phyloP scores from a whole-genome alignment of 2,329 filamentous ascomycete genomes.

The Aquanectria penicillioides region DNA sequence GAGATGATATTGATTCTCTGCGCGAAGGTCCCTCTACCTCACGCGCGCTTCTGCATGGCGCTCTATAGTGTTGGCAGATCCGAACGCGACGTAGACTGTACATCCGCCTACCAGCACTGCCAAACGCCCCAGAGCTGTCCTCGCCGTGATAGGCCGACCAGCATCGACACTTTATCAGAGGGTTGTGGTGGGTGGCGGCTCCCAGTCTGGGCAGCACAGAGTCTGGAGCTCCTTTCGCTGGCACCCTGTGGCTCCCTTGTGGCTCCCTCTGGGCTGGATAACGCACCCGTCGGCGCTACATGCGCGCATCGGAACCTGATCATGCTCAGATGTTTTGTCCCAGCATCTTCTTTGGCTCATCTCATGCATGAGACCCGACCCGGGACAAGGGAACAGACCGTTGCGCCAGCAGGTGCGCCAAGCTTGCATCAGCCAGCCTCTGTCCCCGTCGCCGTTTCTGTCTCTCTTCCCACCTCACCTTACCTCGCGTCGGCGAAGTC shows the following conservation, averaged over 20 bases:
- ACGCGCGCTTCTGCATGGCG: neutral
- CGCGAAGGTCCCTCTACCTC: no score
- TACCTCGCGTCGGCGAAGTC: neutral
- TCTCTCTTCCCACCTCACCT: neutral
- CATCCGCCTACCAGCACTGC: no score
- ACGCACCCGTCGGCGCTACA: no score
- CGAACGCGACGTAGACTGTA: conserved; percentile 2
- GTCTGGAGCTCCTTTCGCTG: no score
- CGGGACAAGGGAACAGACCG: neutral
- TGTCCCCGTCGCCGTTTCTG: neutral
- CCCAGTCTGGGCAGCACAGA: conserved; percentile 1
- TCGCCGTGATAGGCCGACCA: neutral
- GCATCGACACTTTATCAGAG: neutral
- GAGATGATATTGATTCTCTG: conserved; percentile 14
- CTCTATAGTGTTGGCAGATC: conserved; percentile 1
- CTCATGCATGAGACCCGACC: conserved; percentile 3
- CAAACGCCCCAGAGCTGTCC: neutral
- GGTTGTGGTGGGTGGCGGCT: conserved; percentile 5
- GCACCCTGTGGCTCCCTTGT: no score
- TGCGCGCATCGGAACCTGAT: neutral
- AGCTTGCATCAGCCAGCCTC: neutral
- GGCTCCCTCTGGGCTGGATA: no score
- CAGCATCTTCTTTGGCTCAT: neutral
- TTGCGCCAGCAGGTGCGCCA: neutral
- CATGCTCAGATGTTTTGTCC: neutral